phyloP scores from a whole-genome alignment of 2,329 filamentous ascomycete species.

The Alternaria novae-zelandiae region DNA sequence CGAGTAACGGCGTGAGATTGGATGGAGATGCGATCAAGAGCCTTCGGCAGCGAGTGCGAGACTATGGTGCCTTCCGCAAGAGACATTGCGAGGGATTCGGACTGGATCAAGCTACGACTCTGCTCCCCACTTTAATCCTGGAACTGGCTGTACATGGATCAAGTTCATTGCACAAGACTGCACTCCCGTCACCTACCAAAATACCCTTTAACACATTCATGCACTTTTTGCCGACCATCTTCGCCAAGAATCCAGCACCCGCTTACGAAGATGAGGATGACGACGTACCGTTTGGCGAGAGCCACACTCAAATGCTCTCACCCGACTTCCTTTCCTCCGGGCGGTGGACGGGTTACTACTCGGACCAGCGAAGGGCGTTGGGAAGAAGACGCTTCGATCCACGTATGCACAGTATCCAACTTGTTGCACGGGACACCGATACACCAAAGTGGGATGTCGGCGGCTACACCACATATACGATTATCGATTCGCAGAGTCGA shows the following conservation, averaged over 20 bases:
- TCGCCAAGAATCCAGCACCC: not conserved
- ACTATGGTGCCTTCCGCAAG: conserved; percentile 1
- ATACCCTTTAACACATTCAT: conserved; percentile 22
- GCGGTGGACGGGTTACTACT: conserved; percentile 24
- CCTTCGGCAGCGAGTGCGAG: conserved; percentile 11
- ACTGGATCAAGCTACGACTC: conserved; percentile 15
- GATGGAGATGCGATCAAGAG: not conserved
- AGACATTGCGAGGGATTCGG: not conserved
- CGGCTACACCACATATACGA: not conserved
- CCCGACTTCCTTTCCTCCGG: conserved; percentile 20
- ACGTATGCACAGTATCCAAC: conserved; percentile 18
- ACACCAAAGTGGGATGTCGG: not conserved
- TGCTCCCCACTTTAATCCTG: conserved; percentile 9
- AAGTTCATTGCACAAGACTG: not conserved
- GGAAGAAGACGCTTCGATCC: conserved; percentile 11
- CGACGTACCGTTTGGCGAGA: conserved; percentile 14
- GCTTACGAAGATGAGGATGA: not conserved
- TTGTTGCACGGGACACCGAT: conserved; percentile 5
- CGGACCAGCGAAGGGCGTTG: conserved; percentile 14
- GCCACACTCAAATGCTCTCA: conserved; percentile 26
- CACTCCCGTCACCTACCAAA: conserved; percentile 16
- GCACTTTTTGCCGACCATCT: conserved; percentile 22
- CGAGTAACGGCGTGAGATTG: not conserved
- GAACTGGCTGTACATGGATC: conserved; percentile 2
- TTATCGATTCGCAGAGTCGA: conserved; percentile 14